Evolutionary conservation across 495 filamentous ascomycete species (phyloP).

Genomic region (Parathielavia hyrcaniae): DNA sequence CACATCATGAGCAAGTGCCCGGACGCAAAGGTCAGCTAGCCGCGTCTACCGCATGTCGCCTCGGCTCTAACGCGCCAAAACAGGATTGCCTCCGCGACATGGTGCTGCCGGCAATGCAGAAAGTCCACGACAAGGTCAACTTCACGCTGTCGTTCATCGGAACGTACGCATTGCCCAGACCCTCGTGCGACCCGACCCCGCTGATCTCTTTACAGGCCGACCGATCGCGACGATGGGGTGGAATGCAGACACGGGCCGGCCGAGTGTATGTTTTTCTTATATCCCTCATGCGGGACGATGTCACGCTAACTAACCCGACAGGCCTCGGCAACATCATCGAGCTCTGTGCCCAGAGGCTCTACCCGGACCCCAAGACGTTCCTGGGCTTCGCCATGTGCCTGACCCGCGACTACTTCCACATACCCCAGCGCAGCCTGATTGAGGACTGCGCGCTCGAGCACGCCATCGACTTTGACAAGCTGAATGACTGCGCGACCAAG

Average conservation of each 20-base stretch:
- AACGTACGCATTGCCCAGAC: conserved; percentile 45
- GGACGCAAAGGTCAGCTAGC: conserved; percentile 52
- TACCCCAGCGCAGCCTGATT: conserved; percentile 67
- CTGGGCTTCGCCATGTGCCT: conserved; percentile 91
- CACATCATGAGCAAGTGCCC: conserved; percentile 97
- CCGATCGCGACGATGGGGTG: conserved; percentile 55
- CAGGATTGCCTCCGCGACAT: conserved; percentile 71
- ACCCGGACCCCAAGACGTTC: conserved; percentile 75
- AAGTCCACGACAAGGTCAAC: conserved; percentile 74
- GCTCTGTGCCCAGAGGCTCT: conserved; percentile 76
- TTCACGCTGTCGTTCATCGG: conserved; percentile 90
- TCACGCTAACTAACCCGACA: conserved; percentile 2
- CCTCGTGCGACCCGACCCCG: not conserved
- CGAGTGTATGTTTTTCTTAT: conserved; percentile 50
- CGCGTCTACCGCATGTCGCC: not conserved
- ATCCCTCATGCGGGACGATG: not conserved
- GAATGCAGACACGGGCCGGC: conserved; percentile 80
- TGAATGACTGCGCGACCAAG: conserved; percentile 66
- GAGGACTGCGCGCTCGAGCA: conserved; percentile 84
- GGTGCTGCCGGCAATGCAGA: conserved; percentile 80
- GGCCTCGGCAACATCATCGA: conserved; percentile 88
- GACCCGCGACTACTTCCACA: conserved; percentile 59
- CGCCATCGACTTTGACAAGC: conserved; percentile 71
- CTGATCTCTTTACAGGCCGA: conserved; percentile 33
- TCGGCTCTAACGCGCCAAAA: not conserved